Conservation (phyloP, 2,329 filamentous ascomycete species). For the Colletotrichum sp. region DNA sequence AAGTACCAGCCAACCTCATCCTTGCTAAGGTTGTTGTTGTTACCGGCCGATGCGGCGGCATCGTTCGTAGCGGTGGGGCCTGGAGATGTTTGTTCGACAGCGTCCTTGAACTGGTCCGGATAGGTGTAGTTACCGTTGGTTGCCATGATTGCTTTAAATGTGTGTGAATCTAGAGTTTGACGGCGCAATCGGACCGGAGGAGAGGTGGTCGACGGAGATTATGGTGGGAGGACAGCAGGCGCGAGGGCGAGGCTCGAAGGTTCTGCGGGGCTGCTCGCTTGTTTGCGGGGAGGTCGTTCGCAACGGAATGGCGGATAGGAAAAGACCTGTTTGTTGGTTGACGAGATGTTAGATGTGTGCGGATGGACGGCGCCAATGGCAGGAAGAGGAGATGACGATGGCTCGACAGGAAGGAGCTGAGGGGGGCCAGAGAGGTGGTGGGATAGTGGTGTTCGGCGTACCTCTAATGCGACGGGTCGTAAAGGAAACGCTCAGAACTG, state of each 20-base stretch:
- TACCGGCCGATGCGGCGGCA: conserved; percentile 31
- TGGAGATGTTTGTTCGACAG: conserved; percentile 42
- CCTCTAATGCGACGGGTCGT: conserved; percentile 8
- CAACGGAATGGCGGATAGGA: background rate
- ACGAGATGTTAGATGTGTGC: conserved; percentile 5
- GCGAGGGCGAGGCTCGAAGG: conserved; percentile 9
- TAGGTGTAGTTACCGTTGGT: conserved; percentile 60
- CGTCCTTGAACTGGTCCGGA: conserved; percentile 46
- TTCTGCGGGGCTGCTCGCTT: conserved; percentile 11
- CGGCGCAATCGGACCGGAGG: conserved; percentile 16
- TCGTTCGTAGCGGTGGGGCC: conserved; percentile 38
- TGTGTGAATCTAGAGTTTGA: background rate
- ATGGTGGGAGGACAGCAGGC: background rate
- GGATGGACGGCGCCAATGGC: background rate
- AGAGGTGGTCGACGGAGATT: background rate
- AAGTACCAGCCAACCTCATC: conserved; percentile 99
- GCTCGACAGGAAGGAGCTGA: background rate
- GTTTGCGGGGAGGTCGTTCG: background rate
- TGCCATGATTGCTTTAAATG: conserved; percentile 48
- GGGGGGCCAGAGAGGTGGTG: background rate
- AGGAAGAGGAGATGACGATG: background rate
- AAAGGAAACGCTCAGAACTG: conserved; percentile 10
- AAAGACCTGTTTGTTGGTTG: background rate
- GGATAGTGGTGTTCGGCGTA: background rate
- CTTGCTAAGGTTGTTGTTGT: conserved; percentile 67